A percentile compares a stretch with the other conserved stretches of the same genome.
These are phyloP conservation scores for Mycosphaerelloides madeirae DNA, from an alignment of 2,329 filamentous ascomycete genomes.

Conservation along the genomic window DNA sequence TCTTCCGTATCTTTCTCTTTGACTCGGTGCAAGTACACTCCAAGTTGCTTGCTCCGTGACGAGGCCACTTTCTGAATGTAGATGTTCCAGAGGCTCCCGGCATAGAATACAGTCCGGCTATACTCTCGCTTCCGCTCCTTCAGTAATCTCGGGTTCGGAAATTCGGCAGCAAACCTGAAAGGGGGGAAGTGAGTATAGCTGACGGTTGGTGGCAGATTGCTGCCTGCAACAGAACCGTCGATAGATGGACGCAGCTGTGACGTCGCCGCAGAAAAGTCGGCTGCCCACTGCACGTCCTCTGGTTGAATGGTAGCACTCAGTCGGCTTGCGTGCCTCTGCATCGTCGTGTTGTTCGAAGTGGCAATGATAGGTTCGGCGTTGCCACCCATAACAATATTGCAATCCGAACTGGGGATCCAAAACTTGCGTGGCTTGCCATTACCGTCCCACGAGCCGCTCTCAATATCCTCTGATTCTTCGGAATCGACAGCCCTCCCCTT, in stretches of 20 bases:
- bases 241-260: conserved; percentile 26
- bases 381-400: conserved; percentile 52
- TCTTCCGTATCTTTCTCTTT: conserved; percentile 52
- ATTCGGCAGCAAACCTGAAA: conserved; percentile 56
- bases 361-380: conserved; percentile 50
- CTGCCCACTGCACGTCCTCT: conserved; percentile 53
- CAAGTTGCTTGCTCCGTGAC: conserved; percentile 52
- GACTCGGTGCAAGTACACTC: conserved; percentile 56
- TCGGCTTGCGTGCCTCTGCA: conserved; percentile 44
- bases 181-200: conserved; percentile 53
- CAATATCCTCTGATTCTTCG: conserved; percentile 23
- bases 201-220: conserved; percentile 26
- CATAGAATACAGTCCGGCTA: conserved; percentile 56
- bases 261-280: conserved; percentile 50
- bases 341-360: conserved; percentile 37
- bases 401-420: conserved; percentile 53
- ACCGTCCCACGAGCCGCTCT: conserved; percentile 50
- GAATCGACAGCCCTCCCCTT: conserved; percentile 37
- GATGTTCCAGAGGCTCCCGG: conserved; percentile 57
- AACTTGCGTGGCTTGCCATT: conserved; percentile 53
- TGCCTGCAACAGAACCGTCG: conserved; percentile 2
- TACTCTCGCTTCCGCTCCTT: conserved; percentile 58
- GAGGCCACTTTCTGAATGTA: conserved; percentile 57
- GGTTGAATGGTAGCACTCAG: conserved; percentile 50
- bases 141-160: conserved; percentile 51